A percentile compares a stretch with the other conserved stretches of the same genome.
Conservation (phyloP, 345 rosid genomes). For the Diplotaxis tenuifolia region DNA sequence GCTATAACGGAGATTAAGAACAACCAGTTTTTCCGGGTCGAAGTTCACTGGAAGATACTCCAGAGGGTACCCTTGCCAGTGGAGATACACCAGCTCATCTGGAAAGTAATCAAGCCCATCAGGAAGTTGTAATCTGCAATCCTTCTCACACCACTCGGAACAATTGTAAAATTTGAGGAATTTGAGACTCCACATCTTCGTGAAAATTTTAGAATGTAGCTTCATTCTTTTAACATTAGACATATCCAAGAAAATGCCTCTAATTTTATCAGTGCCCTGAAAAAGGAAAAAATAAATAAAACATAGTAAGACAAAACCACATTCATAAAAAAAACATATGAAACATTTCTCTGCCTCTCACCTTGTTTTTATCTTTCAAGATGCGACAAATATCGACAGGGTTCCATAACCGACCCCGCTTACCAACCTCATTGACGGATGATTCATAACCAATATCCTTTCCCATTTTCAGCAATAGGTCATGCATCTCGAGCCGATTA, state of each 20-base stretch:
- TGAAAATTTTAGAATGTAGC: constrained; percentile 22
- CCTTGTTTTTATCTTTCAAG: constrained; percentile 24
- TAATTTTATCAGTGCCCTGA: constrained; percentile 30
- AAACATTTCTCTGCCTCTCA: constrained; percentile 10
- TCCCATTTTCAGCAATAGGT: constrained; percentile 39
- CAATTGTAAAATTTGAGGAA: constrained; percentile 37
- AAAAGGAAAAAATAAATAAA: neutral
- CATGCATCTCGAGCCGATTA: constrained; percentile 36
- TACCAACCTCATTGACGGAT: constrained; percentile 24
- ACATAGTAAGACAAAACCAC: neutral
- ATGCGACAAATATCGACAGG: constrained; percentile 33
- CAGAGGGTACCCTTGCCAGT: constrained; percentile 37
- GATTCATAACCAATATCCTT: constrained; percentile 27
- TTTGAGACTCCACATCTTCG: constrained; percentile 34
- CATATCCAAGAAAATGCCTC: constrained; percentile 34
- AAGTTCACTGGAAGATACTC: constrained; percentile 34
- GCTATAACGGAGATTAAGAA: constrained; percentile 31
- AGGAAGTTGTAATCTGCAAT: constrained; percentile 7
- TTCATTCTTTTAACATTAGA: constrained; percentile 12
- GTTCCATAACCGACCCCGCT: constrained; percentile 32
- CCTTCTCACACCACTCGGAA: constrained; percentile 25
- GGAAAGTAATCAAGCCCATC: constrained; percentile 33
- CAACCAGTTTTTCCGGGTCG: constrained; percentile 29
- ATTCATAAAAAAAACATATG: neutral
- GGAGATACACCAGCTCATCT: constrained; percentile 31